Base-by-base conservation (phyloP, 345 rosid species). In the Cardiospermum halicacabum region DNA sequence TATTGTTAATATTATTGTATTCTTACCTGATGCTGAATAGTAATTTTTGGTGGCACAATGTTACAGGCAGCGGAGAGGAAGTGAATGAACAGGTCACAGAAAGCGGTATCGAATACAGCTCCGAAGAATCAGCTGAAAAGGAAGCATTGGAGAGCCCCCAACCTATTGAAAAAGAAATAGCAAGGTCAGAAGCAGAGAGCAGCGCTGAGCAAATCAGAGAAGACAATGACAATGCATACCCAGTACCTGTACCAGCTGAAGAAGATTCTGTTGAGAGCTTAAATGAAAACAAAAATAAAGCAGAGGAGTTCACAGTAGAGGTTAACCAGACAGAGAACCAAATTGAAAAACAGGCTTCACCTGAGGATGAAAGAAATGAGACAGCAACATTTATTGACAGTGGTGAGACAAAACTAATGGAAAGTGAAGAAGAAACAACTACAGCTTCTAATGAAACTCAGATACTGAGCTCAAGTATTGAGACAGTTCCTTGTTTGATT, bases 251-350 rank as follows among this genome's bases (percentile, higher is more conserved):
- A 45, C 12, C 45, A 3, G 28, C 32, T 37, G 56, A 56, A 42
- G 47, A 72, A 60, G 51, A 10, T 36, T 5, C 26, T 11, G 6
- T 22, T 37, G 61, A 72, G 19, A 22, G 58, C 39, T 19, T 43
- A 31, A 15, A 48, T 30, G 25, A 47, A 25, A 68, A 74, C 11
- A 48, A 34, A 22, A 43, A 42, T 18, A 43, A 32, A 48, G 48
- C 59, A 42, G 55, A 56, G 25, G 28, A 21, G 19, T 61, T 58
- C 21, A n/a, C 40, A 43, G 36, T n/a, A 68, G 65, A 77, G 72
- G 77, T 72, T 28, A 54, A 60, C 36, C 2, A 15, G 43, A 49
- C 22, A 4, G 34, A 11, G 51, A 51, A 53, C 40, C 51, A 1
- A 67, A 56, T 13, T 26, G 16, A 42, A 31, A 48, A 37, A 25